Base-by-base conservation (phyloP, 345 rosid genomes). In the Cochlearia excelsa region DNA sequence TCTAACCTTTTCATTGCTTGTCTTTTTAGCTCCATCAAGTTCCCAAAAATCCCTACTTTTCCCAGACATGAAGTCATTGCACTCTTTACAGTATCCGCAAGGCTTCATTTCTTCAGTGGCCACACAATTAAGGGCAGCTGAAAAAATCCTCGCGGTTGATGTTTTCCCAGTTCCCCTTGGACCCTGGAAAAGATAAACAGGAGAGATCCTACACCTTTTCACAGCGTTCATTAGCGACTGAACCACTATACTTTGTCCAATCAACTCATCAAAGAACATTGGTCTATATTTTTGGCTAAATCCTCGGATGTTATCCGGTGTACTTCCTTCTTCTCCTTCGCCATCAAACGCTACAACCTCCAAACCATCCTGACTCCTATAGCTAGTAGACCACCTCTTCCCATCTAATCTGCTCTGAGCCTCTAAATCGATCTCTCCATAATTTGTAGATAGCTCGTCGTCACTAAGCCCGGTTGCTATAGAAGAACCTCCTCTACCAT, bases 381-480 rank as follows among this genome's bases (percentile, higher is more conserved):
- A 87, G 76, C 84, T 93, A 41, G 94, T 62, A 40, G 86, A 93
- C 99, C 99, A 93, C 63, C 99, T 82, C 78, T 83, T 75, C 61
- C 97, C 99, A 59, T 93, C 99, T 80, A 93, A 81, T 78, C 99
- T 81, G 76, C 99, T 89, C 76, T 84, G 70, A n/a, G 91, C 99
- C 76, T 93, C 99, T 78, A 93, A 78, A 78, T 88, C 95, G 16
- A 89, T 81, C 83, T 93, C 99, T 54, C 89, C 97, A 16, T 54
- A 83, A 66, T 87, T 93, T n/a, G 95, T 87, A 28, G 93, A 89
- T 26, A 93, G 91, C 74, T 84, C 99, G 54, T 87, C 99, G 52
- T 89, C 97, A 63, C 91, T 87, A 49, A 51, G 70, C 10, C 82
- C 89, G 6, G 82, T 84, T 66, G 91, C 91, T 34, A 76, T 65